Base-by-base conservation (phyloP, 257 asterid genomes). In the Lycium barbarum region DNA sequence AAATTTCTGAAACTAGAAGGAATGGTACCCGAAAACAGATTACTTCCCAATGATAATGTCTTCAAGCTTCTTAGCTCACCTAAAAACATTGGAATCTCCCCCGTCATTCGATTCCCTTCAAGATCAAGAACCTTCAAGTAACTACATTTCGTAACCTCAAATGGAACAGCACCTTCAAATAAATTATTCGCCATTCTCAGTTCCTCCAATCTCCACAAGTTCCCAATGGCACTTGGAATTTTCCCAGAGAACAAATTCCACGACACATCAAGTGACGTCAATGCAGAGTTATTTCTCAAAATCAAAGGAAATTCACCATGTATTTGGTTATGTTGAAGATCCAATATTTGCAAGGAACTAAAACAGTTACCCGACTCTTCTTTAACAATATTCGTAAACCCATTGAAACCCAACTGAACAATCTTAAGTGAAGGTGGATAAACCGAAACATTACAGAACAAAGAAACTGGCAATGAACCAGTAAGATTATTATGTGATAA, bases 351-450 rank as follows among this genome's bases (percentile, higher is more conserved):
- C 88, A 93, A 68, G 35, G 70, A 49, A 67, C 33, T 66, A 38
- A 83, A 86, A 72, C 89, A 88, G 90, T 89, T 70, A 84, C 76
- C 85, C 90, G 90, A 49, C 35, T 79, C 88, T 0, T 86, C 88
- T 35, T 53, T 22, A 2, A 53, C 94, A 79, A 93, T 87, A 17
- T 83, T 88, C n/a, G 89, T 91, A 85, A 92, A 92, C 66, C 80
- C 88, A 89, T 93, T 93, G 85, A 91, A 92, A 40, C 94, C 95
- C n/a, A 93, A 86, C 88, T 84, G 91, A 84, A 91, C 89, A 79
- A 87, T 84, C 81, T 90, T 87, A 84, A 93, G 87, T 9, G 93
- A 88, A n/a, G 97, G 89, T 0, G 92, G 83, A 85, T 87, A 87
- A 79, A 80, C 83, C 12, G 97, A 90, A 6, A 82, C 89, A 78